phyloP scores from a whole-genome alignment of 208 protist species.

The Histomonas meleagridis region DNA sequence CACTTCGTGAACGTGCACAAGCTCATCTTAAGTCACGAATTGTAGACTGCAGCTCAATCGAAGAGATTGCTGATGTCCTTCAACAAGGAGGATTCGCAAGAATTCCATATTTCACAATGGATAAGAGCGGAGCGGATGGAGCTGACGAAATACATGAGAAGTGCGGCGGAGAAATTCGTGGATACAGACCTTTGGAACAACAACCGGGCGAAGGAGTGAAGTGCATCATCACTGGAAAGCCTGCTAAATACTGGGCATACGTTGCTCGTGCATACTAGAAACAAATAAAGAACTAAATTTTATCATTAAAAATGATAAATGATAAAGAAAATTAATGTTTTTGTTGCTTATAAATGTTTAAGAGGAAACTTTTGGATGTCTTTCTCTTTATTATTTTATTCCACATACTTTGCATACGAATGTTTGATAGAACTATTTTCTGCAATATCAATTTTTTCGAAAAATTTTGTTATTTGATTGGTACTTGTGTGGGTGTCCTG shows the following conservation, averaged over 20 bases:
- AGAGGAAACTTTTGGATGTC: too few species aligned
- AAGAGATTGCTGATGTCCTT: slow-evolving; percentile 29
- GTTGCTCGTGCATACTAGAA: slow-evolving; percentile 48
- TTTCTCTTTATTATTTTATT: too few species aligned
- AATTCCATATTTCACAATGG: slow-evolving; percentile 51
- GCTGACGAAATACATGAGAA: slow-evolving; percentile 44
- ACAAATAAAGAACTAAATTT: too few species aligned
- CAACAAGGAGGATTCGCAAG: slow-evolving; percentile 43
- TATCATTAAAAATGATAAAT: too few species aligned
- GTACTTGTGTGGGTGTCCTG: too few species aligned
- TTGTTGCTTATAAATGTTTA: too few species aligned
- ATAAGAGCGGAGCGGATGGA: slow-evolving; percentile 40
- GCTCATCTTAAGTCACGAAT: not conserved
- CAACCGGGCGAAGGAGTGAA: slow-evolving; percentile 42
- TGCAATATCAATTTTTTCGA: too few species aligned
- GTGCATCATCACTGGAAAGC: slow-evolving; percentile 50
- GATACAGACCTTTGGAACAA: slow-evolving; percentile 42
- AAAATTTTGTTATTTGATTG: too few species aligned
- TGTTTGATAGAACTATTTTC: too few species aligned
- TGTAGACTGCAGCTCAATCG: not conserved
- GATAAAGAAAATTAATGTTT: too few species aligned
- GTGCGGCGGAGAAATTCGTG: slow-evolving; percentile 48
- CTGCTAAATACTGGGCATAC: slow-evolving; percentile 46
- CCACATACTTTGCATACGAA: too few species aligned
- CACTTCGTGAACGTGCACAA: slow-evolving; percentile 39